Evolutionary conservation across 352 stramenopile species (phyloP), one percentile per base, ranked within the genome.

Genomic region (Pythium monospermum): DNA sequence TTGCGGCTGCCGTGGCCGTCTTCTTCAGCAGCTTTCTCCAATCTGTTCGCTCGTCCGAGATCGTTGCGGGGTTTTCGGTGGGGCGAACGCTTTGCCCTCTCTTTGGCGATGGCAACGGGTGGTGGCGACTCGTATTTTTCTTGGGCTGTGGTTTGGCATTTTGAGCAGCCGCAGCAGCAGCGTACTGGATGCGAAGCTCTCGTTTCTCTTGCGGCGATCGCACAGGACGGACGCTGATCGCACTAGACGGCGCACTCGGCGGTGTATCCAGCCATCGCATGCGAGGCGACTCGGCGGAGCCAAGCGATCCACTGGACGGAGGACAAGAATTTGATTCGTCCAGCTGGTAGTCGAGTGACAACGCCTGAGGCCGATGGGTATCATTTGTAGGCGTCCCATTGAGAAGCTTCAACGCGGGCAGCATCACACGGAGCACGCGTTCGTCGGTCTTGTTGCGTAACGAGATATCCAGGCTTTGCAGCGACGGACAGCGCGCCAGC

Each of bases 21-120:
- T 71, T 55, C 43, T 87, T 87, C 12, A 87, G 65, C 31, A 84
- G 42, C 26, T 87, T 87, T 32, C 61, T 62, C 76, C 76, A 87
- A 49, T 87, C 76, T 1, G 76, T 87, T 4, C 61, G 61, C 21
- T 87, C 76, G 23, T 87, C 76, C 15, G 73, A 76, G 54, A 84
- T 84, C 27, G 57, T 76, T 19, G 69, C 53, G 1, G 69, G 76
- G 6, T 60, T 48, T 22, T 84, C 73, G 1, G 62, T 81, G 0
- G 76, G 73, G 13, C 69, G 57, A 11, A 79, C 59, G 16, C 73
- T 84, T 50, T 81, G n/a, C 53, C 16, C 25, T n/a, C 67, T 27
- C 47, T 63, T 57, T 11, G 27, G 48, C 44, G 53, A 49, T 4
- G 18, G 13, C 27, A 26, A 32, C 16, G n/a, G 10, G 1, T 25